These are phyloP conservation scores for Tetraselmis chui DNA, from an alignment of 139 green algal genomes.

Conservation along the genomic window DNA sequence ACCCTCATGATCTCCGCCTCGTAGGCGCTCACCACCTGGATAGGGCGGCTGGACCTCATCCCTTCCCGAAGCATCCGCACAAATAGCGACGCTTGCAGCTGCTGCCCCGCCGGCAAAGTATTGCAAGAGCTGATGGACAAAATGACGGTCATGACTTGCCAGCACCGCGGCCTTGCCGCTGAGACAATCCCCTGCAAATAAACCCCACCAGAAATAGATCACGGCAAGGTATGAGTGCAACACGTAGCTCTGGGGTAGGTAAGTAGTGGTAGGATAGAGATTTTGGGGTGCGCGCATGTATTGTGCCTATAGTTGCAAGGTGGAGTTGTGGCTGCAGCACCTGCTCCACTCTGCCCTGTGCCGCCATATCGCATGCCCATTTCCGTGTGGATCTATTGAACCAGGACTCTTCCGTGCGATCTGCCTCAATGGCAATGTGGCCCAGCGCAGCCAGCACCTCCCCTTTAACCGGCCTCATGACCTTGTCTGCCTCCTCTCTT, in stretches of 20 bases:
- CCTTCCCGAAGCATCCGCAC: not conserved
- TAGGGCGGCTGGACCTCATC: not conserved
- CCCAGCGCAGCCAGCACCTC: too few relatives aligned
- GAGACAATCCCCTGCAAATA: not conserved
- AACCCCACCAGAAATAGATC: not conserved
- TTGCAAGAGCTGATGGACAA: not conserved
- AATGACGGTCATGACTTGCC: not conserved
- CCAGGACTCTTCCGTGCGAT: too few relatives aligned
- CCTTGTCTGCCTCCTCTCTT: too few relatives aligned
- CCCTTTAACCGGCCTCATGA: too few relatives aligned
- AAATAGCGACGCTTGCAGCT: not conserved
- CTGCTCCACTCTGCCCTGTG: not conserved
- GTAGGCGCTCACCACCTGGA: not conserved
- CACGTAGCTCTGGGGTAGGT: not conserved
- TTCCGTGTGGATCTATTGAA: too few relatives aligned
- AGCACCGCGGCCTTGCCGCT: not conserved
- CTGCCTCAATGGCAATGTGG: too few relatives aligned
- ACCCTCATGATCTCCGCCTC: not conserved
- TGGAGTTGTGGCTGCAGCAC: not conserved
- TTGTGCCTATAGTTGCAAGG: not conserved
- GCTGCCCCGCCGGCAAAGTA: not conserved
- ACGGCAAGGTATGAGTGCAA: too few relatives aligned
- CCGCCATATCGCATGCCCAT: too few relatives aligned
- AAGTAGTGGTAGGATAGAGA: not conserved
- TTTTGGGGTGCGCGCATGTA: not conserved